Conservation (phyloP, 2,329 filamentous ascomycete species). For the Ophiostoma australiae region DNA sequence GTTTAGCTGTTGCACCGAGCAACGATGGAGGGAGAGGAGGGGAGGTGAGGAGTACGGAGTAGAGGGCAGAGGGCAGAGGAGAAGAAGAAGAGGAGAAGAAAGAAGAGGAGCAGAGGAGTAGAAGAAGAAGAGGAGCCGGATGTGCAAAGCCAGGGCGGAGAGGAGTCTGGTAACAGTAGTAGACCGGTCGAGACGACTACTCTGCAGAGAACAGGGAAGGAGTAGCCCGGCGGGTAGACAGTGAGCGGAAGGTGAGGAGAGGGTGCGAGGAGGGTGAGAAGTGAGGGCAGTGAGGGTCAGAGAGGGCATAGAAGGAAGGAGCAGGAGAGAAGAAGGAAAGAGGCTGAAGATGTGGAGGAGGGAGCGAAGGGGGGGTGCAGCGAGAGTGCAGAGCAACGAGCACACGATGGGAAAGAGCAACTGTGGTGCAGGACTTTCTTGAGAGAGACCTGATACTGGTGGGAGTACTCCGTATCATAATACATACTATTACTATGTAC, state of each 20-base stretch:
- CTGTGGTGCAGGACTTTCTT: not conserved
- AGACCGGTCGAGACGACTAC: not conserved
- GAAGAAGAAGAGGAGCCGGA: constrained; percentile 6
- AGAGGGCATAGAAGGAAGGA: constrained; percentile 5
- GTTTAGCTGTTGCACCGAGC: constrained; percentile 26
- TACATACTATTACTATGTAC: too few species aligned
- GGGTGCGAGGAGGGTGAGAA: too few species aligned
- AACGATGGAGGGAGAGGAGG: constrained; percentile 20
- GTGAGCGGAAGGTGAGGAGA: not conserved
- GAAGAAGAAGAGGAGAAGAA: not conserved
- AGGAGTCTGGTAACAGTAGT: not conserved
- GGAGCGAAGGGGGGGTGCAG: constrained; percentile 7
- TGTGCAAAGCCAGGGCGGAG: constrained; percentile 10
- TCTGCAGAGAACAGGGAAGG: not conserved
- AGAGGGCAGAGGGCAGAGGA: too few species aligned
- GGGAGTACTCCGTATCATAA: too few species aligned
- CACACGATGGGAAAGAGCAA: constrained; percentile 9
- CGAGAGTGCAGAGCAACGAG: not conserved
- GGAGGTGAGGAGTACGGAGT: constrained; percentile 8
- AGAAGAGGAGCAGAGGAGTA: not conserved
- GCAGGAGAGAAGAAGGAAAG: constrained; percentile 9
- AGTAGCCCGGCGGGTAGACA: not conserved
- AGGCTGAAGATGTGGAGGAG: constrained; percentile 15
- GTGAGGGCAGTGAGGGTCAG: too few species aligned
- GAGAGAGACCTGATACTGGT: not conserved